These are phyloP conservation scores for Microdochium bolleyi DNA, from an alignment of 2,329 filamentous ascomycete genomes.

Conservation along the genomic window DNA sequence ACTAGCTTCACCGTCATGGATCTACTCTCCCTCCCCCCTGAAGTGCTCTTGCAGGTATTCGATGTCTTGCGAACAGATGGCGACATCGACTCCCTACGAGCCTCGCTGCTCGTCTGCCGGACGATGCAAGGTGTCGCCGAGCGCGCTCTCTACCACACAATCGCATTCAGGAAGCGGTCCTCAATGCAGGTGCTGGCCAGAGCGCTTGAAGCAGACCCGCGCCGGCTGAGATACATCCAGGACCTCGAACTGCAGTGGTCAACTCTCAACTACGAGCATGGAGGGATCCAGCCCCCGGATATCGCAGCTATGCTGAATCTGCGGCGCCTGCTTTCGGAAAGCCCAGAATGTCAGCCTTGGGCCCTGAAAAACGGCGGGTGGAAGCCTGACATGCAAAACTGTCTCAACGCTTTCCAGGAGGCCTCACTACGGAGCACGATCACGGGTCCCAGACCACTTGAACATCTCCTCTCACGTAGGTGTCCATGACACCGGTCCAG, in stretches of 20 bases:
- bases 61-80: neutral
- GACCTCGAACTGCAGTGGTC: neutral
- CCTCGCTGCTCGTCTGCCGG: neutral
- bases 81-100: neutral
- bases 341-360: neutral
- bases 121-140: neutral
- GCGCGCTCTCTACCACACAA: neutral
- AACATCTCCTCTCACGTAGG: neutral
- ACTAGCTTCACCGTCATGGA: neutral
- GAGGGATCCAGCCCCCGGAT: neutral
- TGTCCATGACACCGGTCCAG: neutral
- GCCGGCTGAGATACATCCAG: neutral
- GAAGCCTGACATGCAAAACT: neutral
- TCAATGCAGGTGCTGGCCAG: neutral
- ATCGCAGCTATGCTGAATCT: neutral
- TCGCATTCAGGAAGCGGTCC: neutral
- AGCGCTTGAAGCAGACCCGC: neutral
- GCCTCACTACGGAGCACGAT: neutral
- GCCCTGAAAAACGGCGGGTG: neutral
- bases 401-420: neutral
- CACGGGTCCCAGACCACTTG: neutral
- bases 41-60: neutral
- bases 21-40: neutral
- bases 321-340: neutral
- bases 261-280: neutral